phyloP scores from a whole-genome alignment of 306 rosid genomes.

The Vachellia pachyceras region DNA sequence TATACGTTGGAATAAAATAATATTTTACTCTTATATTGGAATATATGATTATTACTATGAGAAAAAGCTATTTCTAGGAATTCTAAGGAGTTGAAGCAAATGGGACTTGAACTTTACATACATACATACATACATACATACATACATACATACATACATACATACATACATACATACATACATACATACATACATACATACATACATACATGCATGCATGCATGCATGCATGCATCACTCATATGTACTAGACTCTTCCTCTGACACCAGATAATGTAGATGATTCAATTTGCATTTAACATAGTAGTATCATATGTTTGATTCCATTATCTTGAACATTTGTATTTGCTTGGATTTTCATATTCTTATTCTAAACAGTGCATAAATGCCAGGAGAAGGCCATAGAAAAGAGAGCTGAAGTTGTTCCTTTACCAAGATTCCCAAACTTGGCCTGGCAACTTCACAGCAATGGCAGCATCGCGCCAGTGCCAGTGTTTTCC shows the following conservation, averaged over 20 bases:
- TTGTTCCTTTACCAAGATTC: conserved; percentile 38
- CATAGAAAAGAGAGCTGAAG: conserved; percentile 44
- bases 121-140: too few species aligned
- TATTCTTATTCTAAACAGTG: neutral
- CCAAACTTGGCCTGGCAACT: conserved; percentile 50
- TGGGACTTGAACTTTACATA: neutral
- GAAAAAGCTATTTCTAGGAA: neutral
- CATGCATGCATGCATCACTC: too few species aligned
- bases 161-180: too few species aligned
- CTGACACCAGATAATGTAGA: neutral
- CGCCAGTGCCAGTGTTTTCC: conserved; percentile 47
- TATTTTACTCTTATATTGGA: neutral
- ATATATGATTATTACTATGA: neutral
- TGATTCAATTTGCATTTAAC: neutral
- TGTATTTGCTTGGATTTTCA: neutral
- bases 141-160: too few species aligned
- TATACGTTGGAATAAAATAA: neutral
- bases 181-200: too few species aligned
- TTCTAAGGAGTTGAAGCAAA: neutral
- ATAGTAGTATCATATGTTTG: neutral
- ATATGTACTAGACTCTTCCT: neutral
- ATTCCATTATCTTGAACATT: neutral
- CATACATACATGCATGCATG: too few species aligned
- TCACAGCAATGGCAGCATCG: conserved; percentile 47
- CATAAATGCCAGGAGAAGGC: conserved; percentile 48